Conservation (phyloP, 345 rosid species). For the Euphorbia lathyris region DNA sequence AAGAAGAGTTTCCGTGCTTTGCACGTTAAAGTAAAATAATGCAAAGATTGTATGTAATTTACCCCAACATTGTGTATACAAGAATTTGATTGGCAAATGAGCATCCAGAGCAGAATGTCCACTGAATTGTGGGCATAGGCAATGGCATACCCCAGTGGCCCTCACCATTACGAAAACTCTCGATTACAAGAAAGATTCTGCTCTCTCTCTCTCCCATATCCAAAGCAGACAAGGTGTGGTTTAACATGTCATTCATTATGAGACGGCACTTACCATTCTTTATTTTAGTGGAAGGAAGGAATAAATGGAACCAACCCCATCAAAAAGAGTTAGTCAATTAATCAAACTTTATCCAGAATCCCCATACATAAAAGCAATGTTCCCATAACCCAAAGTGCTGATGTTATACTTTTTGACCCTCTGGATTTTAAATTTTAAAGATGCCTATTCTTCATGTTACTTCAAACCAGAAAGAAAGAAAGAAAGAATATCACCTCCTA, state of each 20-base stretch:
- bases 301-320: too few relatives aligned
- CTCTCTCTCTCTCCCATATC: not conserved
- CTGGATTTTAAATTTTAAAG: conserved; percentile 4
- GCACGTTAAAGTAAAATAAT: too few relatives aligned
- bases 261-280: too few relatives aligned
- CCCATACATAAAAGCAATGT: conserved; percentile 16
- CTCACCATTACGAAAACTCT: conserved; percentile 18
- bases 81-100: conserved; percentile 18
- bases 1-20: too few relatives aligned
- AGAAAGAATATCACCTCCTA: conserved; percentile 9
- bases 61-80: too few relatives aligned
- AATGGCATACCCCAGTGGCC: conserved; percentile 22
- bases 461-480: not conserved
- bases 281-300: too few relatives aligned
- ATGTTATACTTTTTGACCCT: conserved; percentile 19
- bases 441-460: conserved; percentile 8
- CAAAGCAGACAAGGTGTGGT: conserved; percentile 10
- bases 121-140: conserved; percentile 7
- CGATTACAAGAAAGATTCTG: conserved; percentile 26
- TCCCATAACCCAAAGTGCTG: not conserved
- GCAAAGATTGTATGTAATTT: too few relatives aligned
- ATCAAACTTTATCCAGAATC: conserved; percentile 17
- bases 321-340: too few relatives aligned
- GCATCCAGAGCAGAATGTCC: conserved; percentile 9
- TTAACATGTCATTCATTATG: conserved; percentile 4